These are phyloP conservation scores for Saccharomyces pastorianus DNA, from an alignment of 1,139 yeast species.

Conservation along the genomic window DNA sequence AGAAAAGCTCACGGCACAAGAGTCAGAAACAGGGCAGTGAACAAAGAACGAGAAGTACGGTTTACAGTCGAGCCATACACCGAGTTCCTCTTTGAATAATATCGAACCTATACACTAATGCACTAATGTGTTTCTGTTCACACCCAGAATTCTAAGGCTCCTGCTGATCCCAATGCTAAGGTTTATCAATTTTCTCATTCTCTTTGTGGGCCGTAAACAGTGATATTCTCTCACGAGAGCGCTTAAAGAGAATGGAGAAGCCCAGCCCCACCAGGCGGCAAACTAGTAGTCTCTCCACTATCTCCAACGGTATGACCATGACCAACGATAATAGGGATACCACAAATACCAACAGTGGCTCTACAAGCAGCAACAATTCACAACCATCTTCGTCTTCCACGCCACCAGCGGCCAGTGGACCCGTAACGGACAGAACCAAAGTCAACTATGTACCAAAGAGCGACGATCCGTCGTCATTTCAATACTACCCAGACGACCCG, in stretches of 20 bases:
- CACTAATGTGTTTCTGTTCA: not conserved
- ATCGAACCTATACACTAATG: not conserved
- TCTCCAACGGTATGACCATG: not conserved
- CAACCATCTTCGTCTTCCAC: not conserved
- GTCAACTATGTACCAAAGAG: slow-evolving; percentile 23
- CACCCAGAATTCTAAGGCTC: not conserved
- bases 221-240: not conserved
- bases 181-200: slow-evolving; percentile 1
- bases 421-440: slow-evolving; percentile 15
- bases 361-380: not conserved
- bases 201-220: not conserved
- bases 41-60: not conserved
- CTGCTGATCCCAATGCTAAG: slow-evolving; percentile 6
- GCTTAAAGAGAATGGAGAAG: not conserved
- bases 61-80: not conserved
- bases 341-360: not conserved
- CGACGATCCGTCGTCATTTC: slow-evolving; percentile 26
- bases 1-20: not conserved
- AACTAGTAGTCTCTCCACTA: not conserved
- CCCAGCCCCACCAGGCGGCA: not conserved
- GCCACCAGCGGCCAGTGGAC: not conserved
- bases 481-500: slow-evolving; percentile 75
- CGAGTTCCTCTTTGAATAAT: not conserved
- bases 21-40: not conserved
- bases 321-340: not conserved